Evolutionary conservation across 1,139 yeast species (phyloP).

Genomic region (Candida sanyaensis): DNA sequence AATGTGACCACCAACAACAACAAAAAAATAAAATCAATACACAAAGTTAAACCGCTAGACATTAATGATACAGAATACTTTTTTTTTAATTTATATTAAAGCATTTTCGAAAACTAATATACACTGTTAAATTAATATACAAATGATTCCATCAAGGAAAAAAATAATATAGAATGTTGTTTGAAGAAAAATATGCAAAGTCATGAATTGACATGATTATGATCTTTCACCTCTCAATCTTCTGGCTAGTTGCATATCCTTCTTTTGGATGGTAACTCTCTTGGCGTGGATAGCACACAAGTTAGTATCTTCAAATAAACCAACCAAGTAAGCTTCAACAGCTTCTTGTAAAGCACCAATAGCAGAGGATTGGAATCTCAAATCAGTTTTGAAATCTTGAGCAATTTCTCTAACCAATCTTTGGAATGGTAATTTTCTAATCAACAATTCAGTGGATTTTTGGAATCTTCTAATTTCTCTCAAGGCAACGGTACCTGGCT

Average conservation of each 20-base stretch:
- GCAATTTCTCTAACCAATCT: conserved; percentile 98
- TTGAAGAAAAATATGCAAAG: not conserved
- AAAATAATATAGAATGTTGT: not conserved
- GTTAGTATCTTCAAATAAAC: conserved; percentile 94
- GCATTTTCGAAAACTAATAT: conserved; percentile 8
- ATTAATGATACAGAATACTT: conserved; percentile 1
- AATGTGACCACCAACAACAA: not conserved
- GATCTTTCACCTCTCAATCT: conserved; percentile 98
- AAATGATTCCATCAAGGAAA: conserved; percentile 5
- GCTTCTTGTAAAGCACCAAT: conserved; percentile 99
- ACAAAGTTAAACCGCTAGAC: not conserved
- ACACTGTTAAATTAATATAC: conserved; percentile 5
- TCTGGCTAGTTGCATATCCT: conserved; percentile 98
- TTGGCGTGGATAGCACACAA: conserved; percentile 99
- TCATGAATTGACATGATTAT: conserved; percentile 24
- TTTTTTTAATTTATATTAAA: not conserved
- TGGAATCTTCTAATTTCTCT: conserved; percentile 99
- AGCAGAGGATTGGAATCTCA: conserved; percentile 98
- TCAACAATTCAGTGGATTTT: conserved; percentile 94
- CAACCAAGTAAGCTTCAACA: conserved; percentile 93
- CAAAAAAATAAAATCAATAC: not conserved
- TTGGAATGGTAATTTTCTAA: conserved; percentile 98
- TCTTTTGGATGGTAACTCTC: conserved; percentile 99
- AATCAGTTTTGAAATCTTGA: conserved; percentile 96
- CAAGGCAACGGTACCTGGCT: conserved; percentile 99